Conservation (phyloP, 179 eudicot species). For the Monotropa hypopitys region DNA sequence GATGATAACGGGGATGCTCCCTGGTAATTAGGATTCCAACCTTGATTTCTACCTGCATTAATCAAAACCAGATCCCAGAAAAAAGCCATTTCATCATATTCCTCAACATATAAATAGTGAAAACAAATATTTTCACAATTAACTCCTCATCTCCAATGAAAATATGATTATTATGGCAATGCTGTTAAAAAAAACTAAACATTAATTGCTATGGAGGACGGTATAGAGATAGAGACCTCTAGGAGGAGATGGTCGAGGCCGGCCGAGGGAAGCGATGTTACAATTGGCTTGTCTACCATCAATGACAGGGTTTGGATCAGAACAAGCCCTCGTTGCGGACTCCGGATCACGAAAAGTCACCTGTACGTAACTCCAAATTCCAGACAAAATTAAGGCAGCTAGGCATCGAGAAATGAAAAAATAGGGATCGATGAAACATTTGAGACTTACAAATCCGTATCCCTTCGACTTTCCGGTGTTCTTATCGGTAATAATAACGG, state of each 20-base stretch:
- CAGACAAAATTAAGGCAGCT: neutral
- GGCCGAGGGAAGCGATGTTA: conserved; percentile 83
- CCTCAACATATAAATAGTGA: no score
- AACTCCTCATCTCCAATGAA: no score
- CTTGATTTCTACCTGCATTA: conserved; percentile 36
- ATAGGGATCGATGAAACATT: neutral
- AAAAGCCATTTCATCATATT: no score
- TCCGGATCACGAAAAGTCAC: conserved; percentile 62
- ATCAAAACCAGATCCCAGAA: neutral
- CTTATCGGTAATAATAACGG: conserved; percentile 76
- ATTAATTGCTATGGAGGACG: neutral
- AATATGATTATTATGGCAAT: no score
- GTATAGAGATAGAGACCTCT: conserved; percentile 27
- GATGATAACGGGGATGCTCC: neutral
- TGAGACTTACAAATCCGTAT: conserved; percentile 80
- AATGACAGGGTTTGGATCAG: conserved; percentile 75
- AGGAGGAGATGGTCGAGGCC: conserved; percentile 64
- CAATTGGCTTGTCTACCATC: conserved; percentile 93
- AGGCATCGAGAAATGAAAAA: neutral
- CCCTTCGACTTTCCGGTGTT: conserved; percentile 86
- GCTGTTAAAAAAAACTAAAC: neutral
- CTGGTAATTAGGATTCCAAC: conserved; percentile 16
- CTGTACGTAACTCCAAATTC: conserved; percentile 18
- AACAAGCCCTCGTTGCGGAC: conserved; percentile 85
- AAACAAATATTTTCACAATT: no score